A percentile compares a stretch with the other conserved stretches of the same genome.
Evolutionary conservation across 352 stramenopile genomes (phyloP).

Genomic region (Aphanomyces cochlioides): DNA sequence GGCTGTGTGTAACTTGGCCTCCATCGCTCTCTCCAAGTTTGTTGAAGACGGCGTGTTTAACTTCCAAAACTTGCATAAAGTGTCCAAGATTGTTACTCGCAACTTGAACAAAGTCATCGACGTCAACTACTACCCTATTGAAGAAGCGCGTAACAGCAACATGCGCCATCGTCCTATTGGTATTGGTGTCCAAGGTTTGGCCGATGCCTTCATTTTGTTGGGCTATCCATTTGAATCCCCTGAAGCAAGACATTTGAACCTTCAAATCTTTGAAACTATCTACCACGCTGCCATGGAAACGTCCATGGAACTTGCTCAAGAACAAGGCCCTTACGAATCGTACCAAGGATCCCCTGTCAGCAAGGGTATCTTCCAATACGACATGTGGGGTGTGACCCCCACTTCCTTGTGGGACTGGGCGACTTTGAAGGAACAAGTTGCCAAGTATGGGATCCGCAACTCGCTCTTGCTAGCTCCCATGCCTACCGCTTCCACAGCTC

Average conservation of each 20-base stretch:
- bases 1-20: conserved; percentile 99
- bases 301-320: conserved; percentile 93
- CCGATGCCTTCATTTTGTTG: conserved; percentile 97
- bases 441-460: conserved; percentile 96
- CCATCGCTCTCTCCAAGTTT: conserved; percentile 95
- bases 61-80: conserved; percentile 93
- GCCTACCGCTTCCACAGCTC: conserved; percentile 98
- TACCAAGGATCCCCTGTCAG: conserved; percentile 95
- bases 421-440: conserved; percentile 90
- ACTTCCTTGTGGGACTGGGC: conserved; percentile 94
- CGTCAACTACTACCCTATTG: conserved; percentile 98
- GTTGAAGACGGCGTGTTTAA: conserved; percentile 90
- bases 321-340: conserved; percentile 94
- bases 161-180: conserved; percentile 97
- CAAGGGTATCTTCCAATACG: conserved; percentile 97
- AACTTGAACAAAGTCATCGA: conserved; percentile 99
- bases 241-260: conserved; percentile 92
- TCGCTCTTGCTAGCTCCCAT: conserved; percentile 99
- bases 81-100: conserved; percentile 95
- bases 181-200: conserved; percentile 98
- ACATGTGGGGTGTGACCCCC: conserved; percentile 97
- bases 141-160: conserved; percentile 89
- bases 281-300: conserved; percentile 97
- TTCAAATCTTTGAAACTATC: conserved; percentile 99
- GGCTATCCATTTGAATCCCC: conserved; percentile 94